A percentile compares a stretch with the other conserved stretches of the same genome.
Evolutionary conservation across 163 green algal genomes (phyloP).

Genomic region (Chloromonas sp.): DNA sequence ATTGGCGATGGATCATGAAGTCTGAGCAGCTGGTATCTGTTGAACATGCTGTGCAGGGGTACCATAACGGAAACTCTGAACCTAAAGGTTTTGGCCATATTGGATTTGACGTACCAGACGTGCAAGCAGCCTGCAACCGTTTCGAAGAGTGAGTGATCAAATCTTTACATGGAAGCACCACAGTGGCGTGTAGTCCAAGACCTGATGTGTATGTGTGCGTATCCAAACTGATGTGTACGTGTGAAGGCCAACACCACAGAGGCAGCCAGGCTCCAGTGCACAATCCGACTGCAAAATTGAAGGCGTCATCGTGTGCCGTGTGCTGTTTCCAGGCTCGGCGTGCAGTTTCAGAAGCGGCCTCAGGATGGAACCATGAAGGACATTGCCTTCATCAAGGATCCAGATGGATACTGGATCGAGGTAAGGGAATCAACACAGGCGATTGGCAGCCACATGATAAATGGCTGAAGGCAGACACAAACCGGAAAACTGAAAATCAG

Average conservation of each 20-base stretch:
- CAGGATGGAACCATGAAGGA: background rate
- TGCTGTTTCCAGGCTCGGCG: background rate
- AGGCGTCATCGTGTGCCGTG: background rate
- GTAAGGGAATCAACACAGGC: slow-evolving; percentile 16
- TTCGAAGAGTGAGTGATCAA: slow-evolving; percentile 68
- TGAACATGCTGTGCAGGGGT: slow-evolving; percentile 29
- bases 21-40: background rate
- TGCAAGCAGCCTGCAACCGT: slow-evolving; percentile 81
- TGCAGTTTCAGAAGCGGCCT: background rate
- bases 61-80: slow-evolving; percentile 86
- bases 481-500: too few species aligned
- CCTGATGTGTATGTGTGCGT: background rate
- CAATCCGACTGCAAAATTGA: background rate
- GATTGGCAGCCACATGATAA: too few species aligned
- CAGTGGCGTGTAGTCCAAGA: too few species aligned
- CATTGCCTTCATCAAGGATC: slow-evolving; percentile 73
- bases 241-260: background rate
- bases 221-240: background rate
- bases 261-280: background rate
- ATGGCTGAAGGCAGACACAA: too few species aligned
- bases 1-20: too few species aligned
- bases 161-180: too few species aligned
- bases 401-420: slow-evolving; percentile 77
- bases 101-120: slow-evolving; percentile 66
- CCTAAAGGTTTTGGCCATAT: slow-evolving; percentile 88